Percentiles rank a stretch among this genome's conserved stretches.
phyloP scores from a whole-genome alignment of 768 basidiomycete species.

The Termitomyces eurrhizus region DNA sequence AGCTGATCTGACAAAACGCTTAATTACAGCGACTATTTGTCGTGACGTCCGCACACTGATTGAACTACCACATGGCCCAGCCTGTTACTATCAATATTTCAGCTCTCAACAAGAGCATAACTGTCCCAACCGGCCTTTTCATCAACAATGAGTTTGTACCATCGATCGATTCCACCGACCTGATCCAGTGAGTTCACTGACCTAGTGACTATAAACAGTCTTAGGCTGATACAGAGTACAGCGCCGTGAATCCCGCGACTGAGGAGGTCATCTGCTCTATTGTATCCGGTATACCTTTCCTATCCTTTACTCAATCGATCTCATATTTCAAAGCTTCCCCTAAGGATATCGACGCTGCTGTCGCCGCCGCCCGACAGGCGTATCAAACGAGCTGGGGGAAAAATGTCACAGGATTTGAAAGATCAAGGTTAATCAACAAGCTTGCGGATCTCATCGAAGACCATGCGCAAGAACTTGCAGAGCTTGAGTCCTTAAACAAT shows the following conservation, averaged over 20 bases:
- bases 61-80: constrained; percentile 37
- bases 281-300: constrained; percentile 44
- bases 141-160: constrained; percentile 88
- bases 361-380: constrained; percentile 77
- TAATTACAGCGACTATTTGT: not conserved
- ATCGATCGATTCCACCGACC: constrained; percentile 64
- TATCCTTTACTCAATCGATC: not conserved
- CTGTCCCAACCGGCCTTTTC: constrained; percentile 80
- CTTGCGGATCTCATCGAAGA: constrained; percentile 89
- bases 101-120: constrained; percentile 44
- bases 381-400: constrained; percentile 88
- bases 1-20: not conserved
- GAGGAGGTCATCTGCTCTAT: constrained; percentile 71
- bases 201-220: constrained; percentile 17
- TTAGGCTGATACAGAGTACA: constrained; percentile 26
- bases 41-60: not conserved
- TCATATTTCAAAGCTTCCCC: constrained; percentile 42
- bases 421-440: constrained; percentile 77
- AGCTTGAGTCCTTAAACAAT: constrained; percentile 84
- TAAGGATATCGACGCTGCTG: constrained; percentile 81
- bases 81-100: constrained; percentile 36
- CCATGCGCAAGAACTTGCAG: constrained; percentile 76
- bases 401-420: constrained; percentile 79
- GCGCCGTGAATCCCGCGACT: constrained; percentile 78
- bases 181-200: constrained; percentile 50